Percentiles rank a stretch among this genome's conserved stretches.
Conservation (phyloP, 805 yeast species). For the Saccharomycopsis olivae region DNA sequence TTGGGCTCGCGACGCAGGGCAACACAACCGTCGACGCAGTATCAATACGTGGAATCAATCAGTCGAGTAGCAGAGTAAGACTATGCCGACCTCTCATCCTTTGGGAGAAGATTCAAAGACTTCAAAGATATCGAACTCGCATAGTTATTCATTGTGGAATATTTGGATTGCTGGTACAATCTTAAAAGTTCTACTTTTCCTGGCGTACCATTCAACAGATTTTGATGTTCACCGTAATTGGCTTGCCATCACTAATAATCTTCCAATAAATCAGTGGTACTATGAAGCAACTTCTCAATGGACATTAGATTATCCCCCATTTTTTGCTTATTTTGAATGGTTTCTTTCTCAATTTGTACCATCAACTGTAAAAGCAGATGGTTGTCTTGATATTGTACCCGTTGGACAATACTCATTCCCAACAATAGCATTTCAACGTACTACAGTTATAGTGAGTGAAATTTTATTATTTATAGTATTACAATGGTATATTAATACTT, state of each 20-base stretch:
- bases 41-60: no score
- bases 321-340: conserved; percentile 95
- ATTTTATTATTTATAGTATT: conserved; percentile 56
- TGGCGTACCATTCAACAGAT: conserved; percentile 88
- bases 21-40: no score
- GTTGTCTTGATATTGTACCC: conserved; percentile 60
- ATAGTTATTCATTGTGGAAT: conserved; percentile 46
- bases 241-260: conserved; percentile 76
- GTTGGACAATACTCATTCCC: conserved; percentile 63
- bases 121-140: no score
- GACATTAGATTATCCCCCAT: conserved; percentile 97
- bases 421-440: conserved; percentile 75
- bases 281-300: conserved; percentile 68
- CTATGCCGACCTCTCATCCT: no score
- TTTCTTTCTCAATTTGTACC: conserved; percentile 65
- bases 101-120: no score
- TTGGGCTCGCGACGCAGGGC: no score
- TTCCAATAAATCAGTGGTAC: conserved; percentile 81
- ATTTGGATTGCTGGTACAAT: conserved; percentile 55
- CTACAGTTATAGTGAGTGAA: conserved; percentile 74
- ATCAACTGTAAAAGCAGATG: conserved; percentile 48
- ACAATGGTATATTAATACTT: conserved; percentile 54
- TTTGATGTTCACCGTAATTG: conserved; percentile 97
- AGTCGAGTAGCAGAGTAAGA: no score
- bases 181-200: conserved; percentile 51